phyloP scores from a whole-genome alignment of 2,329 filamentous ascomycete genomes.

The Xylariomycetidae sp. region DNA sequence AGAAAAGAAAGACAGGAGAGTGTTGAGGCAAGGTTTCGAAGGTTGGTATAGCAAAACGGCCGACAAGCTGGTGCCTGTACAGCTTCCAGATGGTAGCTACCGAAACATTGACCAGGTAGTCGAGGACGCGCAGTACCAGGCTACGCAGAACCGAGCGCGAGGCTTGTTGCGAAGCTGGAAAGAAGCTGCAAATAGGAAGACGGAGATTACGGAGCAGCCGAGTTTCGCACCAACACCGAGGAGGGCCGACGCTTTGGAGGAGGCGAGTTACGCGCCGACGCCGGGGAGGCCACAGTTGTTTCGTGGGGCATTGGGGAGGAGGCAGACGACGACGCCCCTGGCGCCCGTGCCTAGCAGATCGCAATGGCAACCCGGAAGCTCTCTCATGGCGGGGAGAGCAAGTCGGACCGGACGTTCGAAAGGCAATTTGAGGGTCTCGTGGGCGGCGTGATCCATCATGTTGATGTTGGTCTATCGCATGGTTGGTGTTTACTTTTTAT shows the following conservation, averaged over 20 bases:
- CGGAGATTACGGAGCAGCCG: no score
- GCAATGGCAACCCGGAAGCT: slow-evolving; percentile 19
- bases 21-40: slow-evolving; percentile 24
- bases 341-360: slow-evolving; percentile 23
- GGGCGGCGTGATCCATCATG: slow-evolving; percentile 20
- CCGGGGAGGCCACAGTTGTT: slow-evolving; percentile 27
- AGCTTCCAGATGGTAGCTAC: slow-evolving; percentile 18
- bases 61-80: slow-evolving; percentile 22
- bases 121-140: slow-evolving; percentile 18
- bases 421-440: slow-evolving; percentile 27
- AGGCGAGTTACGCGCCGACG: slow-evolving; percentile 18
- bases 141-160: slow-evolving; percentile 14
- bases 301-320: slow-evolving; percentile 18
- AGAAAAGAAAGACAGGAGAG: slow-evolving; percentile 24
- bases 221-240: no score
- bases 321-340: slow-evolving; percentile 27
- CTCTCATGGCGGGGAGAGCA: slow-evolving; percentile 18
- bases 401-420: slow-evolving; percentile 16
- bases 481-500: no score
- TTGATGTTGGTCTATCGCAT: not conserved
- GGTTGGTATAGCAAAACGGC: slow-evolving; percentile 23
- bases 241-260: no score
- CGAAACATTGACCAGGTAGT: slow-evolving; percentile 18
- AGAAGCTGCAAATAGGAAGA: slow-evolving; percentile 11
- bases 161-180: slow-evolving; percentile 20